Evolutionary conservation across 129 eudicot genomes (phyloP), one percentile per base, ranked within the genome.

Genomic region (Helianthus tuberosus): DNA sequence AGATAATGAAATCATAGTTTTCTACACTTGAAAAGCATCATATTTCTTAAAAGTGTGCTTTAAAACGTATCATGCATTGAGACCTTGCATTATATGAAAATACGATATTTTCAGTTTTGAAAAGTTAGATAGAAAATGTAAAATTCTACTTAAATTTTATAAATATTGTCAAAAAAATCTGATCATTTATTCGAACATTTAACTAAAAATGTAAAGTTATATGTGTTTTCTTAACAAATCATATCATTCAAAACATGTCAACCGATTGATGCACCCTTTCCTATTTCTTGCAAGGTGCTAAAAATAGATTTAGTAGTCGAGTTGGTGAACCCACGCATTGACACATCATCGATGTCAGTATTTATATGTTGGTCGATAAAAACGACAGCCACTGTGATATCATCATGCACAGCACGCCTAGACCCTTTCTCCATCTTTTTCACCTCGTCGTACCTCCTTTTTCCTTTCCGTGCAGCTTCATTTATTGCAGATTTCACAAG

Each of bases 391-490:
- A 91, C 82, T 0, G 97, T 84, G 16, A 91, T 86, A 61, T 91
- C 97, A 52, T 91, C 97, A 27, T 91, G 95, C 64, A 75, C 77
- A 10, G 52, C 63, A 58, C 97, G 86, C 46, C 97, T 84, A 49
- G 46, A 48, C 72, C 96, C 92, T 55, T 73, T 77, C 20, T 78
- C 85, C 20, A 84, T 32, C 41, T 82, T 86, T 72, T 77, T 86
- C 50, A 91, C 79, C 32, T 78, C 95, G 32, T 74, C 74, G 48
- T 91, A 91, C 48, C 76, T 81, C 77, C 74, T 84, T 53, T 81
- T 63, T 65, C 77, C 53, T 68, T 76, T 86, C 78, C 78, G 73
- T 39, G 87, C 92, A 10, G 89, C 96, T 67, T 79, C 84, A 16
- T 52, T 69, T 83, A 91, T 50, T 16, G 97, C 97, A 23, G 74